These are phyloP conservation scores for Helotiales sp. DNA, from an alignment of 2,329 filamentous ascomycete species.

Conservation along the genomic window DNA sequence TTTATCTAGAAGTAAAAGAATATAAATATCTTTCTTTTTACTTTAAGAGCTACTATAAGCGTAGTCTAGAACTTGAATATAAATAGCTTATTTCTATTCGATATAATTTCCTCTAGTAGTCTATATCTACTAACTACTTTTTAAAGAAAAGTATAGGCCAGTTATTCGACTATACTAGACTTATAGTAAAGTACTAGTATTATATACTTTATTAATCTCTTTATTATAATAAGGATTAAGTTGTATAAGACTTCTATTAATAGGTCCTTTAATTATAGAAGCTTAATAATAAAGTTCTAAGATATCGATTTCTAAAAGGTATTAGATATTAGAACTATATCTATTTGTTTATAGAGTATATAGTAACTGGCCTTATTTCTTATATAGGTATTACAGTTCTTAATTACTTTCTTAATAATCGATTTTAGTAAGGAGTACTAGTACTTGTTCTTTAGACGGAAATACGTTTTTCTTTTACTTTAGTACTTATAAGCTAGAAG, in stretches of 20 bases:
- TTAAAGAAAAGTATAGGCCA: slow-evolving; percentile 5
- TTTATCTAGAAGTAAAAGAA: slow-evolving; percentile 13
- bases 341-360: not conserved
- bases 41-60: slow-evolving; percentile 2
- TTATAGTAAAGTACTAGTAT: slow-evolving; percentile 8
- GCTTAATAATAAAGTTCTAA: slow-evolving; percentile 1
- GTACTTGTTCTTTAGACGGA: not conserved
- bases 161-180: not conserved
- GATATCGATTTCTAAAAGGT: not conserved
- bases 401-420: not conserved
- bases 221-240: not conserved
- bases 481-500: no score
- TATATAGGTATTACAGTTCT: not conserved
- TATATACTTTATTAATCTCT: slow-evolving; percentile 4
- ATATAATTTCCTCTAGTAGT: slow-evolving; percentile 14
- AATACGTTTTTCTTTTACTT: not conserved
- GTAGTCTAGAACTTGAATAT: slow-evolving; percentile 11
- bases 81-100: slow-evolving; percentile 17
- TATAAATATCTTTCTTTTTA: slow-evolving; percentile 11
- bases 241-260: not conserved
- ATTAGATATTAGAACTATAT: not conserved
- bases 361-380: not conserved
- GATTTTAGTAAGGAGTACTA: not conserved
- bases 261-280: not conserved
- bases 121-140: slow-evolving; percentile 1